A percentile compares a stretch with the other conserved stretches of the same genome.
phyloP scores from a whole-genome alignment of 2,329 filamentous ascomycete genomes.

The Boeremia lycopersici region DNA sequence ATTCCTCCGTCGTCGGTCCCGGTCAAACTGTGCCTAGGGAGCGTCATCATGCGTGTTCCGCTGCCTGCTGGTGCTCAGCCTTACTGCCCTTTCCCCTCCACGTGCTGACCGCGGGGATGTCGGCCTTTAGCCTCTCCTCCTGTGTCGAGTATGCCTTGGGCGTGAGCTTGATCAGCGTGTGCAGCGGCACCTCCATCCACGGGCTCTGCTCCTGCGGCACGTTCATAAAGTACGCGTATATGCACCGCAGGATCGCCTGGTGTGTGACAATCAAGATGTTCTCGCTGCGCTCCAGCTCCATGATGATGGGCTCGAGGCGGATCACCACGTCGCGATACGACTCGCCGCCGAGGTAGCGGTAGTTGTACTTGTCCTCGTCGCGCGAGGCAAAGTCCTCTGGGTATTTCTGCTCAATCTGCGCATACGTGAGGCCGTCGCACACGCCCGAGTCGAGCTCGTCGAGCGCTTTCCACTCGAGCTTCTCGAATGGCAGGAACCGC shows the following conservation, averaged over 20 bases:
- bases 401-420: slow-evolving; percentile 87
- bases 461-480: slow-evolving; percentile 97
- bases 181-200: slow-evolving; percentile 98
- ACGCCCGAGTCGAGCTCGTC: slow-evolving; percentile 97
- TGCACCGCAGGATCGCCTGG: slow-evolving; percentile 93
- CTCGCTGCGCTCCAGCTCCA: slow-evolving; percentile 95
- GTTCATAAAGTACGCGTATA: slow-evolving; percentile 99
- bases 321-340: slow-evolving; percentile 97
- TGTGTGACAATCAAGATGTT: slow-evolving; percentile 98
- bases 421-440: slow-evolving; percentile 95
- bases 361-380: slow-evolving; percentile 99
- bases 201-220: slow-evolving; percentile 89
- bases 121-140: slow-evolving; percentile 83
- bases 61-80: slow-evolving; percentile 74
- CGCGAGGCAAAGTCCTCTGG: slow-evolving; percentile 95
- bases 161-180: slow-evolving; percentile 95
- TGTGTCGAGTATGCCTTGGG: slow-evolving; percentile 93
- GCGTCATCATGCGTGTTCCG: slow-evolving; percentile 21
- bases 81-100: slow-evolving; percentile 94
- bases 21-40: slow-evolving; percentile 15
- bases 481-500: slow-evolving; percentile 86
- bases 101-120: slow-evolving; percentile 94
- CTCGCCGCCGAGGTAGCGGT: slow-evolving; percentile 95
- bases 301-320: slow-evolving; percentile 97
- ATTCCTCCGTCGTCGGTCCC: not conserved